A percentile compares a stretch with the other conserved stretches of the same genome.
phyloP scores from a whole-genome alignment of 2,329 filamentous ascomycete species.

The Grosmannia clavigera region DNA sequence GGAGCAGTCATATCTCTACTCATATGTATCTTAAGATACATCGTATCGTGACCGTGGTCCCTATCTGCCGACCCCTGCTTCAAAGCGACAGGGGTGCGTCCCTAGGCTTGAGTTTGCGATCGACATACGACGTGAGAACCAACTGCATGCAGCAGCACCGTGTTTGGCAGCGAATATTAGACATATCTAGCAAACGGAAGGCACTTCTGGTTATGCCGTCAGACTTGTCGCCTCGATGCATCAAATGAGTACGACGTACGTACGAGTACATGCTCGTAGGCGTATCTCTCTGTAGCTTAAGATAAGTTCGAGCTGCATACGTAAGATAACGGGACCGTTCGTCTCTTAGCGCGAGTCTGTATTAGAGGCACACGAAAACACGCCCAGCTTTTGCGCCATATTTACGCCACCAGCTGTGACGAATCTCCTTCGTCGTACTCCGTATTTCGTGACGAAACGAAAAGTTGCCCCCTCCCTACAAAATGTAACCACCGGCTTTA shows the following conservation, averaged over 20 bases:
- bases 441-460: not conserved
- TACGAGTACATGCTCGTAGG: not conserved
- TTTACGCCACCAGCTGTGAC: not conserved
- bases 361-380: not conserved
- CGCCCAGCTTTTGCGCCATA: not conserved
- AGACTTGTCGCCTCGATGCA: too few relatives aligned
- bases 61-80: conserved; percentile 10
- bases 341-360: not conserved
- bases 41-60: not conserved
- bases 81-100: not conserved
- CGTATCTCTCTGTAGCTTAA: not conserved
- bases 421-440: too few relatives aligned
- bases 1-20: not conserved
- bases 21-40: not conserved
- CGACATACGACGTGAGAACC: not conserved
- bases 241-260: not conserved
- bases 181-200: too few relatives aligned
- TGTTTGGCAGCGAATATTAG: not conserved
- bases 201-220: too few relatives aligned
- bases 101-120: not conserved
- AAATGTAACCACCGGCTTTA: not conserved
- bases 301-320: not conserved
- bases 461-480: not conserved
- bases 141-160: not conserved
- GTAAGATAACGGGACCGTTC: not conserved